phyloP scores from a whole-genome alignment of 1,139 yeast species.

The Eremothecium gossypii region DNA sequence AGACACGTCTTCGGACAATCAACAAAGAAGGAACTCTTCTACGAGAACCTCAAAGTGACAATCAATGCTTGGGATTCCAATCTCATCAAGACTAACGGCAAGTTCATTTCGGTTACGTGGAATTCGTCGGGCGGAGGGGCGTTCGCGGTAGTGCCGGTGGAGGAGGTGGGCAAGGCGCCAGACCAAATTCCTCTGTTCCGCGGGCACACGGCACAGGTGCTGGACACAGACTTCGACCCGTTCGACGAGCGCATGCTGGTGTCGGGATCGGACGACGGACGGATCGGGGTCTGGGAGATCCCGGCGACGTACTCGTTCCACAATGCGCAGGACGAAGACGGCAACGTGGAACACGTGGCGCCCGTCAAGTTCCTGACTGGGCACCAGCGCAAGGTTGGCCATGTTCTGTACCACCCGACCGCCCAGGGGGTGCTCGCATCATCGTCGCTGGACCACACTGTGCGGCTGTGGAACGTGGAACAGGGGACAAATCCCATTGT shows the following conservation, averaged over 20 bases:
- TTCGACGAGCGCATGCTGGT: slow-evolving; percentile 69
- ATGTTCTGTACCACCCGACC: slow-evolving; percentile 78
- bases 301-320: slow-evolving; percentile 72
- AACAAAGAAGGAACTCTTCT: slow-evolving; percentile 76
- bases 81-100: slow-evolving; percentile 74
- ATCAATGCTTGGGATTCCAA: slow-evolving; percentile 96
- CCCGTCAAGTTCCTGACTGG: slow-evolving; percentile 69
- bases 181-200: slow-evolving; percentile 88
- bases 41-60: slow-evolving; percentile 77
- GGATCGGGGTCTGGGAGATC: slow-evolving; percentile 76
- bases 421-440: slow-evolving; percentile 83
- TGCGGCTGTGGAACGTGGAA: slow-evolving; percentile 82
- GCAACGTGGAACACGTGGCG: slow-evolving; percentile 55
- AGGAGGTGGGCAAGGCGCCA: slow-evolving; percentile 88
- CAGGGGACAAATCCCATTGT: slow-evolving; percentile 65
- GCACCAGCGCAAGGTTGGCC: slow-evolving; percentile 94
- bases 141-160: slow-evolving; percentile 80
- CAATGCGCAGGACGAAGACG: slow-evolving; percentile 49
- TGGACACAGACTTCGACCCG: slow-evolving; percentile 89
- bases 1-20: slow-evolving; percentile 95
- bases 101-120: slow-evolving; percentile 83
- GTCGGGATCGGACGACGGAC: slow-evolving; percentile 88
- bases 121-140: slow-evolving; percentile 96
- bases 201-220: slow-evolving; percentile 91
- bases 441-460: slow-evolving; percentile 80